Conservation (phyloP, 805 yeast genomes). For the Kuraishia piskuri region DNA sequence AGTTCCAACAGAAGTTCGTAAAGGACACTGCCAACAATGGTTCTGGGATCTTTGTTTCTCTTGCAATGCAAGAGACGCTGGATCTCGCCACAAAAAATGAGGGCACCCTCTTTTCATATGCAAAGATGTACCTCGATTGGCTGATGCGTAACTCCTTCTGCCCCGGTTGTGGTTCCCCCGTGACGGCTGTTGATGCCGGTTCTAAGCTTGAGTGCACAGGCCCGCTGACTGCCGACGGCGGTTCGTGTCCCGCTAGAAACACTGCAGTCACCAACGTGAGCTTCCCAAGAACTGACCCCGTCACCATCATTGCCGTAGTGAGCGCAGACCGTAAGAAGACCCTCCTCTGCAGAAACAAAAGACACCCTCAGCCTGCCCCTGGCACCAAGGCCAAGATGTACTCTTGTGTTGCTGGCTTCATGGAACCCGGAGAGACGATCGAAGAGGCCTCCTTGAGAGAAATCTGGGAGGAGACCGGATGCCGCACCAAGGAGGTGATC, state of each 20-base stretch:
- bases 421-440: conserved; percentile 91
- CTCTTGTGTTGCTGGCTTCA: conserved; percentile 88
- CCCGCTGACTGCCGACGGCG: conserved; percentile 21
- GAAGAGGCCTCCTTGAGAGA: conserved; percentile 86
- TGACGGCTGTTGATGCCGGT: conserved; percentile 60
- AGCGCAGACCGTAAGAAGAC: conserved; percentile 51
- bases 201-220: conserved; percentile 46
- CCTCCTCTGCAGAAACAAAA: conserved; percentile 60
- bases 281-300: conserved; percentile 91
- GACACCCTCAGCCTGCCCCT: conserved; percentile 35
- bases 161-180: conserved; percentile 74
- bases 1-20: conserved; percentile 8
- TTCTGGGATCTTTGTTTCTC: conserved; percentile 4
- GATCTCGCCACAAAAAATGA: conserved; percentile 28
- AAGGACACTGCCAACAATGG: conserved; percentile 1
- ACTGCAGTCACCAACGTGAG: conserved; percentile 61
- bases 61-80: neutral
- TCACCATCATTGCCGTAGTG: conserved; percentile 72
- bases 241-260: conserved; percentile 29
- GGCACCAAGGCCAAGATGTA: conserved; percentile 37
- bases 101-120: conserved; percentile 71
- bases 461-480: conserved; percentile 95
- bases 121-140: conserved; percentile 84
- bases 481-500: conserved; percentile 45
- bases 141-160: conserved; percentile 63